phyloP scores from a whole-genome alignment of 768 basidiomycete species.

The Mycena maculata region DNA sequence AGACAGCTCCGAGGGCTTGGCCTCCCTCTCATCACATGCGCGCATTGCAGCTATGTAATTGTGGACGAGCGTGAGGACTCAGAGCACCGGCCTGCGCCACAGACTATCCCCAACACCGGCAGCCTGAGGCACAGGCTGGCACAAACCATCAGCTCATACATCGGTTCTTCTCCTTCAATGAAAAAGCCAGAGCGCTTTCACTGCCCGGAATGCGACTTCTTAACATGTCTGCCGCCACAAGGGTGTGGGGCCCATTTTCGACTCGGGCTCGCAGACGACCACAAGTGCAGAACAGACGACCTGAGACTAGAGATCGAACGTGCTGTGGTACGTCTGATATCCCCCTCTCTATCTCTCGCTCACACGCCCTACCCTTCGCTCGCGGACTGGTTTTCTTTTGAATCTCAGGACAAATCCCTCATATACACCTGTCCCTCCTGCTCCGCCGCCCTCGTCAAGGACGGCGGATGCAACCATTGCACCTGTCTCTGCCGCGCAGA shows the following conservation, averaged over 20 bases:
- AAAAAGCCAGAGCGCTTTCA: constrained; percentile 15
- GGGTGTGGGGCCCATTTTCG: constrained; percentile 15
- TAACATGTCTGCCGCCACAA: constrained; percentile 21
- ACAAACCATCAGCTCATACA: constrained; percentile 21
- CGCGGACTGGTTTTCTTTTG: constrained; percentile 5
- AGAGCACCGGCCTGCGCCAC: constrained; percentile 13
- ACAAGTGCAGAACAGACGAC: constrained; percentile 25
- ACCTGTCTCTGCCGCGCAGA: constrained; percentile 22
- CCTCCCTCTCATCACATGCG: constrained; percentile 24
- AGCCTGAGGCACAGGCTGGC: constrained; percentile 17
- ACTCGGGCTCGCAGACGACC: constrained; percentile 14
- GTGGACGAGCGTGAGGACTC: constrained; percentile 19
- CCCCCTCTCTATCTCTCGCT: constrained; percentile 15
- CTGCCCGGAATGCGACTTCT: constrained; percentile 23
- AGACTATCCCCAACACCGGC: constrained; percentile 11
- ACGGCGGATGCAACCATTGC: constrained; percentile 25
- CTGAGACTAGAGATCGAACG: constrained; percentile 27
- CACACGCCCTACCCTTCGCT: constrained; percentile 7
- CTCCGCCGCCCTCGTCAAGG: constrained; percentile 21
- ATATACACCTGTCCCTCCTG: constrained; percentile 24
- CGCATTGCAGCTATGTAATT: constrained; percentile 24
- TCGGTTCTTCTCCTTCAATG: constrained; percentile 13
- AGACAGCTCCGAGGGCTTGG: constrained; percentile 21
- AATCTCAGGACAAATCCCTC: constrained; percentile 22
- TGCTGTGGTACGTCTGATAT: constrained; percentile 25